phyloP scores from a whole-genome alignment of 306 rosid genomes.

The Mimosa bimucronata region DNA sequence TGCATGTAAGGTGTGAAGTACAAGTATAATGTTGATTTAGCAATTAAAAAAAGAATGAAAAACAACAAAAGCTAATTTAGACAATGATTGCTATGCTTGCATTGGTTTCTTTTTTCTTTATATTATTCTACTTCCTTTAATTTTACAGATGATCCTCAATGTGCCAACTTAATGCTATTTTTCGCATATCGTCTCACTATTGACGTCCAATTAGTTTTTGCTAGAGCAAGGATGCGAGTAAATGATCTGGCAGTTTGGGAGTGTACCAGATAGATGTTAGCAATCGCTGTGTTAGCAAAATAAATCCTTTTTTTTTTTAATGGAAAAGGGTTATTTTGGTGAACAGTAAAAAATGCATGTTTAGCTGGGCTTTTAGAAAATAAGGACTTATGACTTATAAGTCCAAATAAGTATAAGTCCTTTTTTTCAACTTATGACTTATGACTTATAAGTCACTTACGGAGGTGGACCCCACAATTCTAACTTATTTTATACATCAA shows the following conservation, averaged over 20 bases:
- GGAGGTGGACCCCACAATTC: too few species aligned
- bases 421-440: too few species aligned
- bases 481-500: too few species aligned
- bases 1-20: not conserved
- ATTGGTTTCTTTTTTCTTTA: conserved; percentile 18
- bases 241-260: conserved; percentile 72
- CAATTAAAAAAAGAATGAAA: not conserved
- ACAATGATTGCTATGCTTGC: not conserved
- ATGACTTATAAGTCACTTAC: too few species aligned
- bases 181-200: not conserved
- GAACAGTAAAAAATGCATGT: too few species aligned
- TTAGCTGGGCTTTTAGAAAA: too few species aligned
- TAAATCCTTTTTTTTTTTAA: too few species aligned
- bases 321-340: too few species aligned
- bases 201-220: conserved; percentile 42
- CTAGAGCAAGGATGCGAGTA: conserved; percentile 92
- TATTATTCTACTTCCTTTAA: conserved; percentile 2
- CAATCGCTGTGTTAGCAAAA: too few species aligned
- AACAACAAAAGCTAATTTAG: not conserved
- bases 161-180: not conserved
- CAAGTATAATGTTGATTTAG: not conserved
- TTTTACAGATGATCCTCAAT: conserved; percentile 8
- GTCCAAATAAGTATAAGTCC: too few species aligned
- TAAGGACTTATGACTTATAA: too few species aligned
- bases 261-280: not conserved